Percentiles rank a stretch among this genome's conserved stretches.
Evolutionary conservation across 2,329 filamentous ascomycete species (phyloP).

Genomic region (Phialocephala subalpina): DNA sequence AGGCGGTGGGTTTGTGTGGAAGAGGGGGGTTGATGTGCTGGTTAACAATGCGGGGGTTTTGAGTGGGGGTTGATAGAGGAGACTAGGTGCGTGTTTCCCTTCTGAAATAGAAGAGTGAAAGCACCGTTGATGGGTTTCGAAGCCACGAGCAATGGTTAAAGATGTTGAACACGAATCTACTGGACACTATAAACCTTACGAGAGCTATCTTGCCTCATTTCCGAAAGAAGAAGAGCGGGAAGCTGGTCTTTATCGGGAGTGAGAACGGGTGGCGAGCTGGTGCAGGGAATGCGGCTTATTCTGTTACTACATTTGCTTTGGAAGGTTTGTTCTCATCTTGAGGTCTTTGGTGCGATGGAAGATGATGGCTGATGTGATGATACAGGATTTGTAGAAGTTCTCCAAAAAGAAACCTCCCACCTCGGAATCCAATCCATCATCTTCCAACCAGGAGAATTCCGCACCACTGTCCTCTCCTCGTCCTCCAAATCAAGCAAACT

Average conservation of each 20-base stretch:
- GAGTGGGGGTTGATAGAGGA: constrained; percentile 40
- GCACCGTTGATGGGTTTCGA: too few relatives aligned
- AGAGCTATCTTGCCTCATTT: constrained; percentile 57
- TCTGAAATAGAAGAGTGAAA: too few relatives aligned
- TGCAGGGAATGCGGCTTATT: constrained; percentile 49
- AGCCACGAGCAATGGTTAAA: constrained; percentile 23
- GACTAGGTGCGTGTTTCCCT: constrained; percentile 29
- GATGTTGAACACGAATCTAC: constrained; percentile 61
- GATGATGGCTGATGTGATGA: too few relatives aligned
- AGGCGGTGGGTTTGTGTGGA: constrained; percentile 41
- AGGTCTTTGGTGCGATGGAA: too few relatives aligned
- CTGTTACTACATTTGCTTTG: constrained; percentile 9
- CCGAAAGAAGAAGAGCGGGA: constrained; percentile 50
- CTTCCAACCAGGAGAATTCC: constrained; percentile 7
- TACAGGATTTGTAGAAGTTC: constrained; percentile 1
- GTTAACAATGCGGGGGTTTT: constrained; percentile 47
- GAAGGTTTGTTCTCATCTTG: constrained; percentile 1
- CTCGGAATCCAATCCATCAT: constrained; percentile 6
- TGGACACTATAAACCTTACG: constrained; percentile 57
- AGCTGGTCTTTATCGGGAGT: constrained; percentile 34
- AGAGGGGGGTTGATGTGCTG: constrained; percentile 46
- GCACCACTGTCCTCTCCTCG: not conserved
- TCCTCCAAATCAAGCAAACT: not conserved
- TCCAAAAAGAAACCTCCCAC: not conserved
- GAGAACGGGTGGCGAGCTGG: constrained; percentile 54